Conservation (phyloP, 805 yeast genomes). For the Tetrapisispora fleetii region DNA sequence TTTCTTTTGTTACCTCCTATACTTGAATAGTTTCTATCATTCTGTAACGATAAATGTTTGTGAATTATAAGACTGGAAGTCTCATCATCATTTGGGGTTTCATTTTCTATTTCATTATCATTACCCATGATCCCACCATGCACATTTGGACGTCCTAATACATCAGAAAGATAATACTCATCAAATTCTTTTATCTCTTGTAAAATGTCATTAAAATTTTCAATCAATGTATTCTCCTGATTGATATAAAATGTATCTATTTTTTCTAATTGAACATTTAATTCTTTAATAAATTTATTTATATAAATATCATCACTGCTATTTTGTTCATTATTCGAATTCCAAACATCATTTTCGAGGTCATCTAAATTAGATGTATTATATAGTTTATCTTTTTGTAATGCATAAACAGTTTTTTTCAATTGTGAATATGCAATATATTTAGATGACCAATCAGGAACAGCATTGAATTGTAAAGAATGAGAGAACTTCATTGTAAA, state of each 20-base stretch:
- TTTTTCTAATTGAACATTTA: slow-evolving; percentile 68
- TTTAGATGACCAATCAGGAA: slow-evolving; percentile 94
- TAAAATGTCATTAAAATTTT: slow-evolving; percentile 42
- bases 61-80: neutral
- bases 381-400: slow-evolving; percentile 55
- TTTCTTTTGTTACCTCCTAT: neutral
- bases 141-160: neutral
- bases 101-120: neutral
- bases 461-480: slow-evolving; percentile 91
- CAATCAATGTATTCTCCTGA: slow-evolving; percentile 42
- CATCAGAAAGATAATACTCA: slow-evolving; percentile 6
- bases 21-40: neutral
- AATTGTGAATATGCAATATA: slow-evolving; percentile 84
- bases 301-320: slow-evolving; percentile 32
- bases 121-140: neutral
- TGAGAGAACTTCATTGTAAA: slow-evolving; percentile 81
- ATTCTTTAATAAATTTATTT: slow-evolving; percentile 53
- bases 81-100: neutral
- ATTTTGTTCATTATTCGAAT: slow-evolving; percentile 5
- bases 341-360: neutral
- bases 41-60: slow-evolving; percentile 2
- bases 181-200: slow-evolving; percentile 59
- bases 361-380: slow-evolving; percentile 1
- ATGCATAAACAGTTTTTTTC: slow-evolving; percentile 71
- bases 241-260: slow-evolving; percentile 63